Conservation (phyloP, 1,284 basidiomycete species). For the Omphalotus olearius region DNA sequence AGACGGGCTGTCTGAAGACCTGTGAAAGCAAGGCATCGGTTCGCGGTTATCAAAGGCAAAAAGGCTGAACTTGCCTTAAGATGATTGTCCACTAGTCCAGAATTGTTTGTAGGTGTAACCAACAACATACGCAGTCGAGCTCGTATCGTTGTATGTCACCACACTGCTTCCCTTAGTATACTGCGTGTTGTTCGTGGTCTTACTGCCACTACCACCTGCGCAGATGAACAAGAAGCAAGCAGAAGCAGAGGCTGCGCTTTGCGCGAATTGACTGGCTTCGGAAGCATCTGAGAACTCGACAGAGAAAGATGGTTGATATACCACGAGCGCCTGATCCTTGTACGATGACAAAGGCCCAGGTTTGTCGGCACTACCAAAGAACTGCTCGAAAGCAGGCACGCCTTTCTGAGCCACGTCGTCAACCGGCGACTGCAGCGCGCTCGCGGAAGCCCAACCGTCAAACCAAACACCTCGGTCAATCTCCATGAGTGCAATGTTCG, state of each 20-base stretch:
- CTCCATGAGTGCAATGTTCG: background rate
- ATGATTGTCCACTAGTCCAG: too few species aligned
- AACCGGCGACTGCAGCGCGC: background rate
- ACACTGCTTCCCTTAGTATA: background rate
- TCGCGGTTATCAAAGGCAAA: too few species aligned
- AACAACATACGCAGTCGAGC: slow-evolving; percentile 1
- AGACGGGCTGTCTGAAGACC: too few species aligned
- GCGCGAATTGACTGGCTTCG: background rate
- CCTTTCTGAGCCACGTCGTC: background rate
- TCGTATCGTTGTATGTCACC: slow-evolving; percentile 5
- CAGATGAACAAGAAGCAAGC: slow-evolving; percentile 7
- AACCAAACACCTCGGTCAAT: slow-evolving; percentile 1
- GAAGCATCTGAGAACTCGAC: background rate
- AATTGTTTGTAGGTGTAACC: background rate
- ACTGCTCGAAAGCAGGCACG: background rate
- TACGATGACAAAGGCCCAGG: slow-evolving; percentile 5
- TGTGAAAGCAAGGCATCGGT: too few species aligned
- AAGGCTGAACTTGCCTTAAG: too few species aligned
- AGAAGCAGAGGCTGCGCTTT: background rate
- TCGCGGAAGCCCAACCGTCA: background rate
- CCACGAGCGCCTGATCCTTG: slow-evolving; percentile 8
- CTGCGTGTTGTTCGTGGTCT: background rate
- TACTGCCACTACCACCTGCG: background rate
- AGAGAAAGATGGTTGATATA: slow-evolving; percentile 5
- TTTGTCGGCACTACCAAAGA: slow-evolving; percentile 1